Conservation (phyloP, 2,329 filamentous ascomycete species). For the Penicillium psychrosexuale region DNA sequence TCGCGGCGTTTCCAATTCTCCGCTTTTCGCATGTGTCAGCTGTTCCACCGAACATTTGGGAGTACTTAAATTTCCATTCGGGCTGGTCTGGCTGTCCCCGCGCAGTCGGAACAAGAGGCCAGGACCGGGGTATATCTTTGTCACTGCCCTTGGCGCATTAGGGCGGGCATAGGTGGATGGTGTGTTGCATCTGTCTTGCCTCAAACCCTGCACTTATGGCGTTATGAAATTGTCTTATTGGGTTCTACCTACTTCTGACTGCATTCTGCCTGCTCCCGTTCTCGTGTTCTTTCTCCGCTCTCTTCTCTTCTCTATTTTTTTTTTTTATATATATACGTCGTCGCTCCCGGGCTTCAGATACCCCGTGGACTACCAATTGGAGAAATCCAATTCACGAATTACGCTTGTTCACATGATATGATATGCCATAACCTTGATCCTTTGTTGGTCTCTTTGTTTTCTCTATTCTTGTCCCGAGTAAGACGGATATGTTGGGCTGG, state of each 20-base stretch:
- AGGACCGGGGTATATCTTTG: conserved; percentile 4
- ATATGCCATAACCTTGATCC: neutral
- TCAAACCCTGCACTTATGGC: conserved; percentile 12
- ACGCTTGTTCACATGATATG: conserved; percentile 1
- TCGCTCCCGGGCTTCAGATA: conserved; percentile 1
- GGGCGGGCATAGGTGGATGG: conserved; percentile 4
- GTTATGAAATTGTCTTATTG: conserved; percentile 4
- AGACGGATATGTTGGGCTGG: neutral
- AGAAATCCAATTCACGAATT: conserved; percentile 3
- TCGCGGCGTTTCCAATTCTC: conserved; percentile 4
- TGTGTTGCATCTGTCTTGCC: conserved; percentile 3
- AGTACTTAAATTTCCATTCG: conserved; percentile 6
- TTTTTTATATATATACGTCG: neutral
- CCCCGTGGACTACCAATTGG: neutral
- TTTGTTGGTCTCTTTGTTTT: neutral
- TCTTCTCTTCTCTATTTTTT: neutral
- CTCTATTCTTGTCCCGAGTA: neutral
- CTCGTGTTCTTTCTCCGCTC: neutral
- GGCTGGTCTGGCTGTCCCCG: neutral
- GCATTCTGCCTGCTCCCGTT: neutral
- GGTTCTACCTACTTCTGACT: neutral
- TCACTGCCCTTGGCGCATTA: conserved; percentile 13
- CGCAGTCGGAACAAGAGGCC: neutral
- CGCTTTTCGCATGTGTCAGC: conserved; percentile 7
- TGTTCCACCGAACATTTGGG: conserved; percentile 6